These are phyloP conservation scores for Trichoderma cornu-damae DNA, from an alignment of 2,329 filamentous ascomycete genomes.

Conservation along the genomic window DNA sequence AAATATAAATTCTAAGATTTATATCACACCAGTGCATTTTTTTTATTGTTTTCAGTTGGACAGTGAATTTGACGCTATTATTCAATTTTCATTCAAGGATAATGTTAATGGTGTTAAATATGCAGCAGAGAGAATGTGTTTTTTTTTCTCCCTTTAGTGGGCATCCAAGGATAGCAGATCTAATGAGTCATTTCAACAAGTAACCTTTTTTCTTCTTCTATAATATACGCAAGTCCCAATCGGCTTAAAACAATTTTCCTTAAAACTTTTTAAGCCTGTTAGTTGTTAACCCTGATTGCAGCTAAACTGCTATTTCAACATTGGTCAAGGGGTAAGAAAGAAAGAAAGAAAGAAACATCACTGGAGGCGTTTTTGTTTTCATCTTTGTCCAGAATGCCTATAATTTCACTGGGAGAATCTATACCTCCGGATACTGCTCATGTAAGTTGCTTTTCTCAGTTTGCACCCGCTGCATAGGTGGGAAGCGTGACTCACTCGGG, in stretches of 20 bases:
- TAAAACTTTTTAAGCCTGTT: background rate
- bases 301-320: background rate
- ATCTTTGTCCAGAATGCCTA: conserved; percentile 40
- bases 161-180: background rate
- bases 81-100: no score
- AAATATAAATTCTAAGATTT: no score
- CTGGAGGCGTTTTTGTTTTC: no score
- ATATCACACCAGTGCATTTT: no score
- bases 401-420: conserved; percentile 58
- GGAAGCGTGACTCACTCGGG: background rate
- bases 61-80: no score
- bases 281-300: background rate
- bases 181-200: conserved; percentile 11
- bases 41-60: no score
- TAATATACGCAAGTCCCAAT: no score
- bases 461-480: background rate
- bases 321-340: background rate
- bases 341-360: background rate
- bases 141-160: no score
- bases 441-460: conserved; percentile 45
- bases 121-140: no score
- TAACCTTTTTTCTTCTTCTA: background rate
- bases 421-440: conserved; percentile 75
- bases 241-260: background rate
- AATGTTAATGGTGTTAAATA: no score